Evolutionary conservation across 2,329 filamentous ascomycete genomes (phyloP), one percentile per base, ranked within the genome.

Genomic region (Xylaria sp.): DNA sequence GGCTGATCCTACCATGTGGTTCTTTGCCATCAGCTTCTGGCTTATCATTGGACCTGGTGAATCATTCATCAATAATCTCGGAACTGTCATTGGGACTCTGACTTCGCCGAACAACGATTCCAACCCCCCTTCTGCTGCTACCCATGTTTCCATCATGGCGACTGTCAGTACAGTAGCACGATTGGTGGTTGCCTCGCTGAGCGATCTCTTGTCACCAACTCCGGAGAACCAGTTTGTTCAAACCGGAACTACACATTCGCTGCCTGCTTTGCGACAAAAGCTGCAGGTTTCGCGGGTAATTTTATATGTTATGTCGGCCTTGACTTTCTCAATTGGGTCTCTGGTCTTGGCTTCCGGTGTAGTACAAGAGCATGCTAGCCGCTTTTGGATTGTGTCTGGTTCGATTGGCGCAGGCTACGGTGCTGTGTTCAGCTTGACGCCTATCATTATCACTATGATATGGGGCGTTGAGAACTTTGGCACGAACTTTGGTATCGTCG

Each of bases 381-480:
- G 93, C 42, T 97, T 98, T 82, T 95, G 94, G 87, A 81, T 95
- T 57, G 92, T 97, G 9, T 97, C 93, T 0, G 88, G 91, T 0
- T 86, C 94, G 1, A 90, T 99, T 6, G 96, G 96, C 6, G 91
- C 94, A 1, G 96, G 96, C 53, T 98, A 99, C 78, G 96, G 96
- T 53, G 94, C 94, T 37, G 89, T 94, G 25, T 99, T 98, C 83
- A 92, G 90, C 57, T 86, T 98, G 5, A 92, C 92, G 0, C 96
- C 96, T 1, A 94, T 98, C 72, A 93, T 98, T 65, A 92, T 98
- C 74, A 93, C 91, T n/a, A 94, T 98, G 10, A 95, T 99, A 54
- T 99, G 96, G 96, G 96, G 96, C 29, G 94, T 97, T 0, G 94
- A 98, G 83, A 99, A 98, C 79, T 98, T 99, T 78, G 96, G 93